Base-by-base conservation (phyloP, 1,284 basidiomycete genomes). In the Neotropicomus parvogracilis region DNA sequence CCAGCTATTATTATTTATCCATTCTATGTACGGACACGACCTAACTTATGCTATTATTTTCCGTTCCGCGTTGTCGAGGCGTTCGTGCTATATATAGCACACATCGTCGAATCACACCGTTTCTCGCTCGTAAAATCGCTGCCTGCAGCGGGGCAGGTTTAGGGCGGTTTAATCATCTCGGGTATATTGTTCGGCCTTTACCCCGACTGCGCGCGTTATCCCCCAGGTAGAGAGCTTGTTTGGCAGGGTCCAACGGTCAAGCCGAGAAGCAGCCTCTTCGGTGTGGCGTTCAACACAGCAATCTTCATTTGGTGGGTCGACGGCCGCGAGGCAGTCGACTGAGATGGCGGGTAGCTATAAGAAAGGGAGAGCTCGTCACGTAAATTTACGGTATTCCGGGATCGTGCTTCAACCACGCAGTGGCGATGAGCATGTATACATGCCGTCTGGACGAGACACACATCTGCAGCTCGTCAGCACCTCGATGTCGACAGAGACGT, bases 351-450 rank as follows among this genome's bases (percentile, higher is more conserved):
- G 17, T 16, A 45, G 47, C 52, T 48, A 39, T 35, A 40, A 35
- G 27, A 35, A 9, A 31, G 21, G 21, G 12, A 39, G 33, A 48
- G 7, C 41, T 6, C 13, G 48, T 59, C 52, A 58, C 64, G 64
- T 63, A 66, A 65, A 40, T 4, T 50, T 52, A 63, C 64, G 61
- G 48, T 54, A 66, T 63, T 37, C 63, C 63, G 59, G 33, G 33
- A 57, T 65, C 60, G 51, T 56, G 63, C 60, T 42, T 50, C 35
- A 36, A 51, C 54, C 63, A 63, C 17, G 59, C 59, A 64, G 60
- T 62, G 63, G 60, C 62, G 57, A 34, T 62, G 63, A 65, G 58
- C 53, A 62, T 57, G 56, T 17, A n/a, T n/a, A n/a, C n/a, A n/a
- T n/a, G 38, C 37, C 43, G 31, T 40, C 49, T 40, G 40, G 48